Percentiles rank a stretch among this genome's conserved stretches.
phyloP scores from a whole-genome alignment of 2,329 filamentous ascomycete genomes.

The Tolypocladium sp. region DNA sequence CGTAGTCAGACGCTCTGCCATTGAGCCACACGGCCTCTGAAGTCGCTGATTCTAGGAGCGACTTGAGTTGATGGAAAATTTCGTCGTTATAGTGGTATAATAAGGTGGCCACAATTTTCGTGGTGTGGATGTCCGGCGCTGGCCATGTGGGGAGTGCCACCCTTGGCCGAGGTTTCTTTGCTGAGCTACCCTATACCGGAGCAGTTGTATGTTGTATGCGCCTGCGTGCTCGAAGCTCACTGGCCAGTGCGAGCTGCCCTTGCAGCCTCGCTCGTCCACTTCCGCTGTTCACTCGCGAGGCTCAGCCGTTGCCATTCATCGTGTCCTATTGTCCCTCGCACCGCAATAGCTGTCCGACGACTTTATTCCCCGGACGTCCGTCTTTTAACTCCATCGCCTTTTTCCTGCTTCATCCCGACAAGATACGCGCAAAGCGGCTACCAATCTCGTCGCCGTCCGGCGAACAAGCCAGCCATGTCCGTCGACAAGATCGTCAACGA shows the following conservation, averaged over 20 bases:
- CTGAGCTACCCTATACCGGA: not conserved
- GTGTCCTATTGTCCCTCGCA: not conserved
- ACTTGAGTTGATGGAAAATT: not conserved
- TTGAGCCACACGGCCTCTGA: not conserved
- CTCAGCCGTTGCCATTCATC: not conserved
- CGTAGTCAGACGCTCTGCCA: not conserved
- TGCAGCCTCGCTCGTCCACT: not conserved
- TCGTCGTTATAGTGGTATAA: not conserved
- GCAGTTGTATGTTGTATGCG: too few species aligned
- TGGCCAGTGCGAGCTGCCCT: not conserved
- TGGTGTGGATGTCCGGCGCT: not conserved
- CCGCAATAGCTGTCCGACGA: not conserved
- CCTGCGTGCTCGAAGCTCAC: not conserved
- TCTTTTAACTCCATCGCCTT: not conserved
- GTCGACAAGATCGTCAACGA: constrained; percentile 31
- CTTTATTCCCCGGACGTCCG: too few species aligned
- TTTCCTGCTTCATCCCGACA: not conserved
- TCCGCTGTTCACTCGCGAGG: not conserved
- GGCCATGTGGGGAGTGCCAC: not conserved
- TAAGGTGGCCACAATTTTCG: not conserved
- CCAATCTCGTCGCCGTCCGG: not conserved
- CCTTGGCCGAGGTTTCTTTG: not conserved
- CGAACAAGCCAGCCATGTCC: constrained; percentile 18
- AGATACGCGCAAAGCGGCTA: not conserved
- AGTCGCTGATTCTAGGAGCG: not conserved